These are phyloP conservation scores for Mucor velutinosus DNA, from an alignment of 371 early-diverging fungal genomes.

Conservation along the genomic window DNA sequence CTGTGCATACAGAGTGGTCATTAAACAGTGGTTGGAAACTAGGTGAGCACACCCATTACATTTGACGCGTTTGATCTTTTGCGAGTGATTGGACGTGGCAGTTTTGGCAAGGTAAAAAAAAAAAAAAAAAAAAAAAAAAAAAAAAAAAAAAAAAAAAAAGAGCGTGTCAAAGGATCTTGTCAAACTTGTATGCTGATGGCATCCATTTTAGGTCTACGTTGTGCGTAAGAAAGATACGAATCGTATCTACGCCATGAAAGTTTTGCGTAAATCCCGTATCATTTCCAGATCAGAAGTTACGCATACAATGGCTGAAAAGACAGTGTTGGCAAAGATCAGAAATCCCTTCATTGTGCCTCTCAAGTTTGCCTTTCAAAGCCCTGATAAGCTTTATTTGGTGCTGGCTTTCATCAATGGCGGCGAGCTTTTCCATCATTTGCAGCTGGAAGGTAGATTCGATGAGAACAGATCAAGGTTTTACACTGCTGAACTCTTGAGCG, in stretches of 20 bases:
- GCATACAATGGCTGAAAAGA: constrained; percentile 89
- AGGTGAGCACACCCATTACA: constrained; percentile 19
- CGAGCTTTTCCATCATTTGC: constrained; percentile 92
- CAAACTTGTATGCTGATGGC: neutral
- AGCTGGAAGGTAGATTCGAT: constrained; percentile 73
- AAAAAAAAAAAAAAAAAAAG: neutral
- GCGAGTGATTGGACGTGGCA: constrained; percentile 94
- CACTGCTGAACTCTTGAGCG: constrained; percentile 76
- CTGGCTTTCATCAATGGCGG: constrained; percentile 95
- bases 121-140: neutral
- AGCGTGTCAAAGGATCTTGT: neutral
- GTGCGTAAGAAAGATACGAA: constrained; percentile 92
- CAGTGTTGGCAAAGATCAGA: constrained; percentile 81
- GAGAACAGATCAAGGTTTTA: constrained; percentile 73
- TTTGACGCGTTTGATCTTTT: constrained; percentile 95
- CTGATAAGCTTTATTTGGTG: constrained; percentile 89
- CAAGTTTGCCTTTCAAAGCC: constrained; percentile 86
- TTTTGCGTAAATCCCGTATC: constrained; percentile 90
- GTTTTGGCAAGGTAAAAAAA: constrained; percentile 74
- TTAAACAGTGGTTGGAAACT: neutral
- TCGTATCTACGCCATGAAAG: constrained; percentile 98
- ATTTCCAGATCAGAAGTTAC: constrained; percentile 88
- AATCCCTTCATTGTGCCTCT: constrained; percentile 90
- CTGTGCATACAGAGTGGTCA: neutral
- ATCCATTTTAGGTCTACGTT: constrained; percentile 79